Evolutionary conservation across 176 grass and related monocot genomes (phyloP), one percentile per base, ranked within the genome.

Genomic region (Puccinellia tenuiflora): DNA sequence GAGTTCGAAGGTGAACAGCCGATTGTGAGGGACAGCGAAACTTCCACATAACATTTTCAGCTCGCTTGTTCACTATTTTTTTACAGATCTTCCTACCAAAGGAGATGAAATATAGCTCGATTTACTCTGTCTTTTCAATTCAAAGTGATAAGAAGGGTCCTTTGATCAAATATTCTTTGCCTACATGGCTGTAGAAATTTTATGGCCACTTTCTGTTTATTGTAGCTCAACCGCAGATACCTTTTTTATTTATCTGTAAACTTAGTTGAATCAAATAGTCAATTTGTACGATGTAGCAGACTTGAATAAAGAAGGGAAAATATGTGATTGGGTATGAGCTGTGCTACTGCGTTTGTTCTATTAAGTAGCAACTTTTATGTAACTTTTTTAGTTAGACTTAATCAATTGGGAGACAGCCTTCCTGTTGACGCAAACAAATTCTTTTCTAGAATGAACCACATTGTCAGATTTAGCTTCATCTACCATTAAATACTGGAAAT

Each of bases 1-100:
- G 93, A 99, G 87, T 85, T 96, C 62, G 91, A 99, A 87, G 89
- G 96, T 45, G 87, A 93, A 90, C 86, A 90, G 17, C 90, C 82
- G 59, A 69, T 90, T 56, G 20, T 42, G 57, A 47, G 40, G 35
- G 74, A 66, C 50, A 22, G 2, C 35, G 35, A 70, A 54, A 64
- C 55, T 82, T 73, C 73, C 17, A 17, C 16, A 83, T 79, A 73
- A 52, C 15, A 67, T 59, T 59, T 90, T 57, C 59, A 79, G 21
- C 79, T 68, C 54, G 25, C 1, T 0, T 0, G 7, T 67, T 57
- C 48, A 26, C 55, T 43, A 10, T 16, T 31, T 61, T 65, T 68
- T 80, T 22, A 6, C 28, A 65, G 16, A 46, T 55, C 16, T 30
- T 73, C 26, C 26, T 86, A 55, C 47, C 45, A 63, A 26, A 73